These are phyloP conservation scores for Coemansia aciculifera DNA, from an alignment of 192 early-diverging fungal species.

Conservation along the genomic window DNA sequence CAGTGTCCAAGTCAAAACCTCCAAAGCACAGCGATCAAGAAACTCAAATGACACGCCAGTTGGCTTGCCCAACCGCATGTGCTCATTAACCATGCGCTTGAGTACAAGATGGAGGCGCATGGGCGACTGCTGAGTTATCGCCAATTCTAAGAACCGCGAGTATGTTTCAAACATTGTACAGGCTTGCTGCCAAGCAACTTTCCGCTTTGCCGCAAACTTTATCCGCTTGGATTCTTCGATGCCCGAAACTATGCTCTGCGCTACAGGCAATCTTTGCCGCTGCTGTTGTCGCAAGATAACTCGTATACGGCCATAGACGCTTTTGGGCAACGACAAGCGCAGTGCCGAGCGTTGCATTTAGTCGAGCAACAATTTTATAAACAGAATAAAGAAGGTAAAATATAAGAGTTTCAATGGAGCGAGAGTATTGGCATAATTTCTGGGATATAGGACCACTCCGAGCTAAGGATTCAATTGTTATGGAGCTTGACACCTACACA, in stretches of 20 bases:
- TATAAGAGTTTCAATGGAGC: neutral
- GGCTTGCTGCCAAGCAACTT: constrained; percentile 35
- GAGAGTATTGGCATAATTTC: neutral
- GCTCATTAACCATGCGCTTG: constrained; percentile 22
- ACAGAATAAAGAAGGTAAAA: neutral
- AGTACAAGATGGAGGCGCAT: constrained; percentile 15
- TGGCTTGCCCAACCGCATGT: constrained; percentile 11
- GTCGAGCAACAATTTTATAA: neutral
- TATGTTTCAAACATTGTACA: constrained; percentile 11
- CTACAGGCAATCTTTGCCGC: neutral
- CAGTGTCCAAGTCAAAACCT: constrained; percentile 5
- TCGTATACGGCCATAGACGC: constrained; percentile 6
- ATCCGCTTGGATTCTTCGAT: constrained; percentile 3
- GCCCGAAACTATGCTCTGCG: constrained; percentile 12
- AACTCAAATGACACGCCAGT: constrained; percentile 8
- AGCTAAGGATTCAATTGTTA: neutral
- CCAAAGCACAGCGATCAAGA: constrained; percentile 16
- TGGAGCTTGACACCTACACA: neutral
- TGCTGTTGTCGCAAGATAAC: neutral
- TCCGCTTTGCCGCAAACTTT: constrained; percentile 17
- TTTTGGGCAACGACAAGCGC: neutral
- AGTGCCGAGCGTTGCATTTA: neutral
- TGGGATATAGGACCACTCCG: neutral
- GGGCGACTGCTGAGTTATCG: constrained; percentile 4
- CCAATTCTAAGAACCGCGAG: constrained; percentile 15